These are phyloP conservation scores for Irpex sp. DNA, from an alignment of 1,284 basidiomycete genomes.

Conservation along the genomic window DNA sequence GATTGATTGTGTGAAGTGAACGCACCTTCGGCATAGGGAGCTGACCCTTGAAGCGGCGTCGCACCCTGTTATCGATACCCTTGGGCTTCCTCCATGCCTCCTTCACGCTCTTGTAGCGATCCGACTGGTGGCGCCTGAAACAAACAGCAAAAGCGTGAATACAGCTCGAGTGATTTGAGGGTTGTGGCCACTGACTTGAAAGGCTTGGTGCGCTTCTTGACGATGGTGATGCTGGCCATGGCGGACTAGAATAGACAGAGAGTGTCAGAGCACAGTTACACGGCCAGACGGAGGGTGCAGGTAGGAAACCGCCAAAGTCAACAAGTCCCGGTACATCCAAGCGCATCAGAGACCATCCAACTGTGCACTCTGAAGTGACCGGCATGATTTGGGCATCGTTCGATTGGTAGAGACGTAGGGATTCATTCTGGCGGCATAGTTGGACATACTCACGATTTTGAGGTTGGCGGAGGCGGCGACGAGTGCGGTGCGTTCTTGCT, in stretches of 20 bases:
- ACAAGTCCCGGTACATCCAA: slow-evolving; percentile 20
- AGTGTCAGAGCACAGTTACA: background rate
- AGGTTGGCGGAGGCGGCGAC: slow-evolving; percentile 29
- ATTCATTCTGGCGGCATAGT: slow-evolving; percentile 12
- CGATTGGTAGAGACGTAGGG: slow-evolving; percentile 14
- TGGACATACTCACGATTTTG: slow-evolving; percentile 35
- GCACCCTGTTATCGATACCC: slow-evolving; percentile 95
- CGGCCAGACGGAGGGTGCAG: background rate
- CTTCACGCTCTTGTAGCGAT: slow-evolving; percentile 93
- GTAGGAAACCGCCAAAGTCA: background rate
- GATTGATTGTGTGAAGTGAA: slow-evolving; percentile 12
- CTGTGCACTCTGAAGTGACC: slow-evolving; percentile 5
- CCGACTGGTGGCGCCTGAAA: slow-evolving; percentile 90
- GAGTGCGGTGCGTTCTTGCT: slow-evolving; percentile 17
- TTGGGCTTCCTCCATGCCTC: slow-evolving; percentile 98
- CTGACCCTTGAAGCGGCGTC: slow-evolving; percentile 95
- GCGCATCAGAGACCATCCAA: slow-evolving; percentile 20
- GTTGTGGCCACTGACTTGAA: slow-evolving; percentile 74
- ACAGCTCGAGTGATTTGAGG: background rate
- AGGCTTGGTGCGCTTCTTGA: slow-evolving; percentile 94
- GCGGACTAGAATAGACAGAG: slow-evolving; percentile 34
- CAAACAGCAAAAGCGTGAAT: slow-evolving; percentile 19
- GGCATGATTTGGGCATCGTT: slow-evolving; percentile 17
- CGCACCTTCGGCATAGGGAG: slow-evolving; percentile 90
- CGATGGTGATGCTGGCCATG: slow-evolving; percentile 89